Evolutionary conservation across 2,329 filamentous ascomycete species (phyloP), one percentile per base, ranked within the genome.

Genomic region (Monosporascus ibericus): DNA sequence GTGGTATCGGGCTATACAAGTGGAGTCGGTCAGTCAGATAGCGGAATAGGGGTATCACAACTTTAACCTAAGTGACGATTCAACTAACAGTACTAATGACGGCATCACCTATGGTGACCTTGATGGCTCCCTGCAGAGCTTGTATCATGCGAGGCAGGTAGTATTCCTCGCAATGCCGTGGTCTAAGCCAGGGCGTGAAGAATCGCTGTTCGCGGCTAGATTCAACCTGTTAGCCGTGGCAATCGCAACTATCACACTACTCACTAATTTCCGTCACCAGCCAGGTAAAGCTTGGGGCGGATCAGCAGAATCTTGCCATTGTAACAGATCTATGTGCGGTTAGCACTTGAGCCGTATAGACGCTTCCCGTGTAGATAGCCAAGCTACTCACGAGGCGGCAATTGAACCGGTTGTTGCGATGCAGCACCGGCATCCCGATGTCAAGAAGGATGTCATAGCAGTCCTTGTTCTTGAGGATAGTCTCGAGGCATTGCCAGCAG

Each of bases 221-320:
- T 87, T 2, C 86, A 86, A 65, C n/a, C 6, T 3, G 11, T 18
- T 42, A 20, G 17, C 9, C 22, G 9, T 11, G 20, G 2, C 39
- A 42, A 18, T 40, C 38, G 38, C 38, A 18, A 40, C 3, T 3
- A 40, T 11, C 38, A 40, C 15, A 30, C 11, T 8, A n/a, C 42
- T 88, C 84, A 56, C 87, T 86, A 60, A 58, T 84, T 87, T 2
- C 86, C 87, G 66, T 89, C 85, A 55, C 87, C 86, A 47, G 86
- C 86, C 6, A 91, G 76, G 61, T 76, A 84, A 57, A 88, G 75
- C 68, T 90, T 91, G 0, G 87, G 87, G 11, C 87, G 75, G 52
- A 94, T 86, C 53, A 86, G 74, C 18, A 91, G 70, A 20, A 92
- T 84, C 69, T 85, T 82, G 48, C 81, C 78, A 59, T 91, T 80